These are phyloP conservation scores for Solanum aculeatissimum DNA, from an alignment of 305 asterid genomes.

Conservation along the genomic window DNA sequence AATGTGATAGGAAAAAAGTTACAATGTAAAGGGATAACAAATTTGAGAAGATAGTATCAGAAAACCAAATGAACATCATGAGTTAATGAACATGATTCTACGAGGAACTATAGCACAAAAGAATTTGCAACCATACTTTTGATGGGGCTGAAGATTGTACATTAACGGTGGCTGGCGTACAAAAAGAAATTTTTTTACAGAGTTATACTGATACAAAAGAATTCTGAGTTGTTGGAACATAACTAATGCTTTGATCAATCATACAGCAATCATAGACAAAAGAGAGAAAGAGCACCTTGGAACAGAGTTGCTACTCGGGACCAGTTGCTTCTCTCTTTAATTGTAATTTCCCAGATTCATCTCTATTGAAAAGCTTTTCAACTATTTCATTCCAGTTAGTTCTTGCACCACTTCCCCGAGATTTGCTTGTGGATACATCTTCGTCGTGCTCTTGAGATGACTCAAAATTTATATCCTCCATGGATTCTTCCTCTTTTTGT, in stretches of 20 bases:
- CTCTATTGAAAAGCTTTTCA: conserved; percentile 47
- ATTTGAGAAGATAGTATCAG: not conserved
- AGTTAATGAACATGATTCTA: not conserved
- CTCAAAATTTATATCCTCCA: conserved; percentile 11
- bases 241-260: not conserved
- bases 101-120: not conserved
- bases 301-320: not conserved
- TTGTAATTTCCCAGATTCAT: conserved; percentile 32
- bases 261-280: not conserved
- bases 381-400: conserved; percentile 65
- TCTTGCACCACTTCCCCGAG: conserved; percentile 14
- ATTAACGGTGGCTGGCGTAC: not conserved
- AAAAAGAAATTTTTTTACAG: not conserved
- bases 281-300: not conserved
- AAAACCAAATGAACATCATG: not conserved
- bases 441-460: conserved; percentile 7
- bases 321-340: conserved; percentile 22
- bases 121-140: not conserved
- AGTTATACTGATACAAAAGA: not conserved
- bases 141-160: not conserved
- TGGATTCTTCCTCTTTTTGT: conserved; percentile 25
- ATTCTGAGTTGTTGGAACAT: not conserved
- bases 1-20: not conserved
- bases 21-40: not conserved
- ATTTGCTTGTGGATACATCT: conserved; percentile 6